A percentile compares a stretch with the other conserved stretches of the same genome.
Evolutionary conservation across 2,329 filamentous ascomycete species (phyloP).

Genomic region (Colletotrichum godetiae): DNA sequence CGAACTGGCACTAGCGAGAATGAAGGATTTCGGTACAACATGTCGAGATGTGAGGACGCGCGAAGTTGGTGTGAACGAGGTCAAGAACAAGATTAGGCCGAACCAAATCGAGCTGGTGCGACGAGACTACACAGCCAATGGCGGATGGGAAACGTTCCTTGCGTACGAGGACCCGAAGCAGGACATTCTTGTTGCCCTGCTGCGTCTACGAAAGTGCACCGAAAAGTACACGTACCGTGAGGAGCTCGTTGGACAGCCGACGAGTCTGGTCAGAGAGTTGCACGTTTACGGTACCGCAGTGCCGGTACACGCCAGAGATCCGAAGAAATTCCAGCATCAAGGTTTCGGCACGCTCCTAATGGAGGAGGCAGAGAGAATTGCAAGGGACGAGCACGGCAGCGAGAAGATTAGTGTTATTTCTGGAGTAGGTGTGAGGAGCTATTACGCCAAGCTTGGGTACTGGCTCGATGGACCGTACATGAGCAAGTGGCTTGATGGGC

Average conservation of each 20-base stretch:
- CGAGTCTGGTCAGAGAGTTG: conserved; percentile 91
- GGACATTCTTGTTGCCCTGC: conserved; percentile 92
- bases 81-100: conserved; percentile 97
- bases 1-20: conserved; percentile 92
- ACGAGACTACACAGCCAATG: conserved; percentile 93
- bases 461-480: conserved; percentile 92
- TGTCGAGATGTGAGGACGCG: conserved; percentile 96
- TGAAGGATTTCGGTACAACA: conserved; percentile 98
- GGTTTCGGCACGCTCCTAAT: conserved; percentile 96
- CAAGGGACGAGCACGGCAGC: conserved; percentile 92
- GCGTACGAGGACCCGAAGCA: conserved; percentile 99
- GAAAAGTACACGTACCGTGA: conserved; percentile 91
- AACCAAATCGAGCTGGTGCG: conserved; percentile 96
- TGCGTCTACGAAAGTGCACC: conserved; percentile 91
- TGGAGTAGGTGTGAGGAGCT: conserved; percentile 95
- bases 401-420: conserved; percentile 96
- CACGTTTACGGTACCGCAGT: conserved; percentile 98
- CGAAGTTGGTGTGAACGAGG: conserved; percentile 98
- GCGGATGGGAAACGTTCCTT: conserved; percentile 98
- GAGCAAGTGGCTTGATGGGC: conserved; percentile 72
- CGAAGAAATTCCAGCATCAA: conserved; percentile 97
- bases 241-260: conserved; percentile 87
- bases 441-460: conserved; percentile 94
- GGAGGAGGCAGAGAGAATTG: conserved; percentile 97
- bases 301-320: conserved; percentile 95